Conservation (phyloP, 73 alveolate genomes). For the Paraurostyla sp. region DNA sequence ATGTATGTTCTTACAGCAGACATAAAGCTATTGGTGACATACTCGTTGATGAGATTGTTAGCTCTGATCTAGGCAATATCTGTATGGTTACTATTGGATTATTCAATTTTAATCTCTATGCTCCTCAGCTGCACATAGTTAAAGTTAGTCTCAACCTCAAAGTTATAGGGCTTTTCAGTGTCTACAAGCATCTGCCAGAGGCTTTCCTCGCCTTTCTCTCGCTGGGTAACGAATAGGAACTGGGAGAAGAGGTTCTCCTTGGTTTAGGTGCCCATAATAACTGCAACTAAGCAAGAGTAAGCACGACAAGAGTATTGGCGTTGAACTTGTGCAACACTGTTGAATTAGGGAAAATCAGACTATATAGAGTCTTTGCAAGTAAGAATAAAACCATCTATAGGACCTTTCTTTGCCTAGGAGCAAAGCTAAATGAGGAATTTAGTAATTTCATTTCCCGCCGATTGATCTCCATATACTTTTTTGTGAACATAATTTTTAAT, state of each 20-base stretch:
- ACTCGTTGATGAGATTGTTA: conserved; percentile 36
- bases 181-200: conserved; percentile 88
- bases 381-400: conserved; percentile 77
- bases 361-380: conserved; percentile 65
- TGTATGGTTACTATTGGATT: conserved; percentile 20
- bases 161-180: conserved; percentile 83
- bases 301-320: conserved; percentile 86
- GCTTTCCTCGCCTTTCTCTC: conserved; percentile 85
- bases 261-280: conserved; percentile 91
- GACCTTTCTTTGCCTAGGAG: conserved; percentile 85
- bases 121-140: conserved; percentile 71
- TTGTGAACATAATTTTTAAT: conserved; percentile 89
- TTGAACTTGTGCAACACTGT: conserved; percentile 75
- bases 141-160: conserved; percentile 96
- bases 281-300: conserved; percentile 86
- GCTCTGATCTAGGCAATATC: conserved; percentile 58
- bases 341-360: conserved; percentile 76
- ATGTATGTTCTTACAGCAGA: conserved; percentile 42
- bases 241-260: conserved; percentile 92
- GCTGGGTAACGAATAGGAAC: conserved; percentile 84
- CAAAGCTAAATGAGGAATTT: conserved; percentile 87
- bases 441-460: conserved; percentile 96
- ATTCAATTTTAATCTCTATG: conserved; percentile 61
- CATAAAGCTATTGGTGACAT: conserved; percentile 54
- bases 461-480: conserved; percentile 80